Base-by-base conservation (phyloP, 1,284 basidiomycete species). In the Earliella scabrosa region DNA sequence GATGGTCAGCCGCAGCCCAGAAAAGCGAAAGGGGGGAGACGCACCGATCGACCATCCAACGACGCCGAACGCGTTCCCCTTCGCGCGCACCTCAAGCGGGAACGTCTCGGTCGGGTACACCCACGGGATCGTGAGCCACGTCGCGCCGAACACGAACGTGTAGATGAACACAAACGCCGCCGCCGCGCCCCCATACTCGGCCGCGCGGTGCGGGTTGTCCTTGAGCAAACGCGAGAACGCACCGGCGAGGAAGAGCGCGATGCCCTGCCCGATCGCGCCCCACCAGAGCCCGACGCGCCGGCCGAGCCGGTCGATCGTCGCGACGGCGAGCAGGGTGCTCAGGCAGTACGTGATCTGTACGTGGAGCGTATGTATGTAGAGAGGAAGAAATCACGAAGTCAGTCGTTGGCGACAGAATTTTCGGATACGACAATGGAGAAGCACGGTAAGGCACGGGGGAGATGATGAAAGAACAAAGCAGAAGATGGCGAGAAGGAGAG, bases 81-180 rank as follows among this genome's bases (percentile, higher is more conserved):
- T 78, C 3, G 85, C 80, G 63, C 86, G 80, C 34, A 86, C 82
- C 56, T 83, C 80, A 46, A 87, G 78, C 27, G 85, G 85, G 78
- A 86, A 87, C 53, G 82, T 84, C 74, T 79, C 77, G 24, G 76
- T 75, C 16, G 73, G 72, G 57, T 72, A 72, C 47, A 73, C 71
- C 71, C 71, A 73, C 6, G 83, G 84, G 58, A 83, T 81, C 21
- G 85, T 85, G 35, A 86, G 77, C 82, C 84, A 86, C 27, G 79
- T 81, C 41, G 78, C 79, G 34, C 78, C 79, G 65, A 80, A 81
- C 18, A 78, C 61, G 10, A 73, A 72, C 3, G 79, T 81, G 65
- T 79, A 81, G 45, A 77, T 51, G 68, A 80, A 81, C 27, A 81
- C 74, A 68, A 79, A 80, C 62, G 78, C 74, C 10, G 78, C 78